Evolutionary conservation across 78 protist species (phyloP).

Genomic region (Pirum gemmata): DNA sequence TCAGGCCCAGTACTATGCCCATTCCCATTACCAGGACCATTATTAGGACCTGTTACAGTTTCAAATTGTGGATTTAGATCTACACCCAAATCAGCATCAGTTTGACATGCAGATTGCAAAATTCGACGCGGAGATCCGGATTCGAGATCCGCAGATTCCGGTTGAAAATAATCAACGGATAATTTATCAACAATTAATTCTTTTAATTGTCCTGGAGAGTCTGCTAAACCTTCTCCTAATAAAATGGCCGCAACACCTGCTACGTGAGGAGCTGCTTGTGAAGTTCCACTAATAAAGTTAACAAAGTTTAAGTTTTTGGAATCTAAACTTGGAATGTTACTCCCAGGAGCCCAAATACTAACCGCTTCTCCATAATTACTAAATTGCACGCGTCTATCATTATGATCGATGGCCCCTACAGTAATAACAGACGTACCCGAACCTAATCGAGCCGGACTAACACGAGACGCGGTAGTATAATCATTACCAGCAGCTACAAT

Average conservation of each 20-base stretch:
- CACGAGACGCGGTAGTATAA: not conserved
- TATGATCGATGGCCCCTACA: not conserved
- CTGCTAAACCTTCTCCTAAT: not conserved
- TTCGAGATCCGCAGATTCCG: no score
- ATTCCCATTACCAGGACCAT: no score
- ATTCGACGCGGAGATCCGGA: no score
- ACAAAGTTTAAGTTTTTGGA: not conserved
- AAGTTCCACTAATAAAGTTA: not conserved
- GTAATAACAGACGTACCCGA: not conserved
- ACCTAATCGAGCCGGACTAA: conserved; percentile 30
- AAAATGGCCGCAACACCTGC: conserved; percentile 2
- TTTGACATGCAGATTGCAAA: no score
- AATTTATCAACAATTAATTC: no score
- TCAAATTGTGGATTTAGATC: no score
- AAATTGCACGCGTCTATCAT: not conserved
- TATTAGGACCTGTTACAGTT: no score
- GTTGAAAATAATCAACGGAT: no score
- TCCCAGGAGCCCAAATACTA: not conserved
- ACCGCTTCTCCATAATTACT: conserved; percentile 11
- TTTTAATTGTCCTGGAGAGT: not conserved
- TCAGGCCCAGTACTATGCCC: no score
- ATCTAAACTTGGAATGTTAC: not conserved
- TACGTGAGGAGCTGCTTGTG: not conserved
- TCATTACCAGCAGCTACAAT: conserved; percentile 40
- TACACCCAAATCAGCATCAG: no score